These are phyloP conservation scores for Limtongia smithiae DNA, from an alignment of 805 yeast species.

Conservation along the genomic window DNA sequence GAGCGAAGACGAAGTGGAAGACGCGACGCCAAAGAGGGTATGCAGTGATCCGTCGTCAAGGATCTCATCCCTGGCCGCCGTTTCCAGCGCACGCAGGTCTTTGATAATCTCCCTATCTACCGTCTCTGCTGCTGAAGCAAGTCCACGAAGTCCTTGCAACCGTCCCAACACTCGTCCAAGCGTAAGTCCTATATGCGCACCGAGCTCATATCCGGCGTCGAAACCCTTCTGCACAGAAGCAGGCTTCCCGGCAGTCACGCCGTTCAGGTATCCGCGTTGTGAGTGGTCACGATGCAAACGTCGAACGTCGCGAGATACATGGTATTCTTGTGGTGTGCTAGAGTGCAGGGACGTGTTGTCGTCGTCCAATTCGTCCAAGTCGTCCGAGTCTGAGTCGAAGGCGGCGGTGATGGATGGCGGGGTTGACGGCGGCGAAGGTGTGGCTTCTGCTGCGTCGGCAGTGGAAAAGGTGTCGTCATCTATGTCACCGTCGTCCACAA, in stretches of 20 bases:
- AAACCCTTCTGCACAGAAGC: slow-evolving; percentile 72
- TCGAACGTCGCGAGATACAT: slow-evolving; percentile 21
- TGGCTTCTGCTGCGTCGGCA: neutral
- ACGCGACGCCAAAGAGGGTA: no score
- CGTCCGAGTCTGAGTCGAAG: no score
- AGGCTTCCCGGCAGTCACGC: slow-evolving; percentile 66
- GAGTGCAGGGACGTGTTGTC: neutral
- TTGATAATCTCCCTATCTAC: neutral
- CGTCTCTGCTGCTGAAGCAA: neutral
- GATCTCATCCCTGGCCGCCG: no score
- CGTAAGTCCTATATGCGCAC: slow-evolving; percentile 62
- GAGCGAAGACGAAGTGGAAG: no score
- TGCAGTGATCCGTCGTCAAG: no score
- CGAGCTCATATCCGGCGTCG: slow-evolving; percentile 72
- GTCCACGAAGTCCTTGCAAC: slow-evolving; percentile 42
- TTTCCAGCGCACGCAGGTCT: no score
- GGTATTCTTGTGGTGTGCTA: neutral
- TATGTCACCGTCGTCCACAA: no score
- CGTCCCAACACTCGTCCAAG: slow-evolving; percentile 65
- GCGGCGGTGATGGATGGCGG: slow-evolving; percentile 3
- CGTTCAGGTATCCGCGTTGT: slow-evolving; percentile 82
- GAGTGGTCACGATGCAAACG: slow-evolving; percentile 52
- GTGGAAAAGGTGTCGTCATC: neutral
- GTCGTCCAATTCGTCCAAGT: no score
- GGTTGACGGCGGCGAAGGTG: slow-evolving; percentile 2